A percentile compares a stretch with the other conserved stretches of the same genome.
phyloP scores from a whole-genome alignment of 108 stramenopile genomes.

The Aurantiochytrium sp. region DNA sequence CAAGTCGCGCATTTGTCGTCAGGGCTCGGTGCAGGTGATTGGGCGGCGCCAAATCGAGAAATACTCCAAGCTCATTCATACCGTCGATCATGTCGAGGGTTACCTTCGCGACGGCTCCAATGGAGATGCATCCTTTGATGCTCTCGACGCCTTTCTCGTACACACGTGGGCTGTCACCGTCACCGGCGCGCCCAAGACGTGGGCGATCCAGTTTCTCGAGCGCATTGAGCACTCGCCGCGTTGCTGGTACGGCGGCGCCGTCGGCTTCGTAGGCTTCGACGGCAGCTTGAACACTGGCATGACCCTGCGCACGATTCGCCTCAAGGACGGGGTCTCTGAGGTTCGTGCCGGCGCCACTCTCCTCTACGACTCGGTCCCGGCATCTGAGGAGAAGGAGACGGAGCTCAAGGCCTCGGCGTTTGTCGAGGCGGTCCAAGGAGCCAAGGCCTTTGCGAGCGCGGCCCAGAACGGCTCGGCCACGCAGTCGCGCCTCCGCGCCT shows the following conservation, averaged over 20 bases:
- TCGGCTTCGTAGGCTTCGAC: slow-evolving; percentile 93
- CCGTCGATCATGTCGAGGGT: slow-evolving; percentile 97
- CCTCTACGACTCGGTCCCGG: slow-evolving; percentile 81
- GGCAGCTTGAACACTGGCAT: slow-evolving; percentile 90
- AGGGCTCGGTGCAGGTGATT: slow-evolving; percentile 90
- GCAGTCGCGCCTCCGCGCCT: background rate
- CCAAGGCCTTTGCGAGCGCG: slow-evolving; percentile 25
- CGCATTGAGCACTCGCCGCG: slow-evolving; percentile 83
- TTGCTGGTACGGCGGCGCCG: slow-evolving; percentile 95
- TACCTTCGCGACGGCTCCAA: slow-evolving; percentile 69
- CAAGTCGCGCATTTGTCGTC: slow-evolving; percentile 94
- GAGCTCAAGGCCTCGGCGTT: slow-evolving; percentile 95
- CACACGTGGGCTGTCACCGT: slow-evolving; percentile 98
- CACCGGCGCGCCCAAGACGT: slow-evolving; percentile 94
- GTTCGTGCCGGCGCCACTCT: slow-evolving; percentile 83
- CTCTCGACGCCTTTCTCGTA: slow-evolving; percentile 91
- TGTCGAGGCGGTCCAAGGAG: slow-evolving; percentile 70
- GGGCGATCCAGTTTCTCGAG: slow-evolving; percentile 96
- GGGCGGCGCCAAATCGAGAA: slow-evolving; percentile 96
- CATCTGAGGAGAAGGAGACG: slow-evolving; percentile 87
- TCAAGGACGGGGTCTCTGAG: slow-evolving; percentile 86
- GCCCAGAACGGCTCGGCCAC: slow-evolving; percentile 22
- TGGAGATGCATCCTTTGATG: slow-evolving; percentile 60
- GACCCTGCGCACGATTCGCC: slow-evolving; percentile 82
- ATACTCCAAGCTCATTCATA: slow-evolving; percentile 94